Evolutionary conservation across 371 early-diverging fungal genomes (phyloP).

Genomic region (Mortierella sp.): DNA sequence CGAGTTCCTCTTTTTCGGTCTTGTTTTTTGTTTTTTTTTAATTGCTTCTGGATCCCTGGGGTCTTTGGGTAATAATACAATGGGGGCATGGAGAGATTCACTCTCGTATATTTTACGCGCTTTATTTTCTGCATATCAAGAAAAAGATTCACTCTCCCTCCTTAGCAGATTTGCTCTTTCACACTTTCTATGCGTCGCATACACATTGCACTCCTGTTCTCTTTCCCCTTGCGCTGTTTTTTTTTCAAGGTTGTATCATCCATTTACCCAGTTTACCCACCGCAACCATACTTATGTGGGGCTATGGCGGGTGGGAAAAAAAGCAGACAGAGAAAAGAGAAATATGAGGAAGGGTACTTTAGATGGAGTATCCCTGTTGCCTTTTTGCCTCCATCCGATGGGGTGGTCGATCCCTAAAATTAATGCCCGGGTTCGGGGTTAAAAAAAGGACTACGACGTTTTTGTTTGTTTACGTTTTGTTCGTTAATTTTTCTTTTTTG

Average conservation of each 20-base stretch:
- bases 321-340: not conserved
- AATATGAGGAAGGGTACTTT: not conserved
- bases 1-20: not conserved
- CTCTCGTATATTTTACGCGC: no score
- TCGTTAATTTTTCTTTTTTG: no score
- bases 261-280: constrained; percentile 6
- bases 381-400: no score
- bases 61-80: not conserved
- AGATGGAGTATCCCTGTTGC: not conserved
- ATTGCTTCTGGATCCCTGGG: not conserved
- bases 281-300: not conserved
- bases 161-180: not conserved
- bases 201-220: not conserved
- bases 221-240: not conserved
- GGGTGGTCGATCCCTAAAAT: no score
- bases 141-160: not conserved
- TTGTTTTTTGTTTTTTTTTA: not conserved
- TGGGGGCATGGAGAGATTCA: no score
- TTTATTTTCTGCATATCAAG: not conserved
- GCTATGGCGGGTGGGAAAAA: not conserved
- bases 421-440: not conserved
- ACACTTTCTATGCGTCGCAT: not conserved
- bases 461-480: no score
- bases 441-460: not conserved
- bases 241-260: not conserved